These are phyloP conservation scores for Speleostelium caveatum DNA, from an alignment of 78 protist species.

Conservation along the genomic window DNA sequence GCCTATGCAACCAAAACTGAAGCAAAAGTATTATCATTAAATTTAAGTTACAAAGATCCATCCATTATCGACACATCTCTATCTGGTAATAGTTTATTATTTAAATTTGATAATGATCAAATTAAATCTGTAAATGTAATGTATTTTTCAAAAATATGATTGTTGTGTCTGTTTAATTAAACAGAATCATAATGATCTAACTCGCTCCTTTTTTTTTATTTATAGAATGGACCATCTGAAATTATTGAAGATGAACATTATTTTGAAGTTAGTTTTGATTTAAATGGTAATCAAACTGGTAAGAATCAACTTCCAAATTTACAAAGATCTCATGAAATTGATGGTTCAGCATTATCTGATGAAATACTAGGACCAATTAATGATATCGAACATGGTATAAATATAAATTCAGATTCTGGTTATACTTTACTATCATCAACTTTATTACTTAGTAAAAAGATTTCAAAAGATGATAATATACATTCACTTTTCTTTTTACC, in stretches of 20 bases:
- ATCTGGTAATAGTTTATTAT: too few species aligned
- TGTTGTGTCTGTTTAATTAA: too few species aligned
- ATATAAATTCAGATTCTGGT: slow-evolving; percentile 66
- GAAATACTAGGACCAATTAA: slow-evolving; percentile 60
- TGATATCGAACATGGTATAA: slow-evolving; percentile 76
- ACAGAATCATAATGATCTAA: too few species aligned
- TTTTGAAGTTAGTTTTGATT: slow-evolving; percentile 62
- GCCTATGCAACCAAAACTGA: slow-evolving; percentile 45
- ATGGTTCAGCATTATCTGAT: background rate
- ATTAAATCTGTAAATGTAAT: too few species aligned
- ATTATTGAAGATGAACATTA: slow-evolving; percentile 76
- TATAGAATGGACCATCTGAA: slow-evolving; percentile 75
- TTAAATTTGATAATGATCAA: too few species aligned
- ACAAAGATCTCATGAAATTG: background rate
- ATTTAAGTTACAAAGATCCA: slow-evolving; percentile 6
- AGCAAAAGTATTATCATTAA: slow-evolving; percentile 44
- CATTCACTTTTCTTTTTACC: slow-evolving; percentile 58
- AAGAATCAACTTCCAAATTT: slow-evolving; percentile 43
- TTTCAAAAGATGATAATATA: slow-evolving; percentile 39
- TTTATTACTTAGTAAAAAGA: slow-evolving; percentile 14
- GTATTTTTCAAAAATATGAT: too few species aligned
- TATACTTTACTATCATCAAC: slow-evolving; percentile 42
- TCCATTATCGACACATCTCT: too few species aligned
- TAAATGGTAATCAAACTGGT: slow-evolving; percentile 64
- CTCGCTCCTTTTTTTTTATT: too few species aligned